Evolutionary conservation across 805 yeast species (phyloP).

Genomic region (Barnettozyma pratensis): DNA sequence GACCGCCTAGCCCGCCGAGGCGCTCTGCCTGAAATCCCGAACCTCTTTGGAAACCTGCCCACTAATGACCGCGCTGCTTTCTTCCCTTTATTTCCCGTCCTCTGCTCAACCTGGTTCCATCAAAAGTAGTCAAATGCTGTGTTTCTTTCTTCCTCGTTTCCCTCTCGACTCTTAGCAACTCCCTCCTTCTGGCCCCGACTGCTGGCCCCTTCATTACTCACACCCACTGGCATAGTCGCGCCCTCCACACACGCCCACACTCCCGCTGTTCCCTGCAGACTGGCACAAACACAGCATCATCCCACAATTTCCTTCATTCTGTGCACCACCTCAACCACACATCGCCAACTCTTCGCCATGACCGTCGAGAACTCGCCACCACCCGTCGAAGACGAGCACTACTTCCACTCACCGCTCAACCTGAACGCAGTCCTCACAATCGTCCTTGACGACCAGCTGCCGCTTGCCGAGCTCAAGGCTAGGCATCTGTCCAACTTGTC

Average conservation of each 20-base stretch:
- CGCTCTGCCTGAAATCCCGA: background rate
- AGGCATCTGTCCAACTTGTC: background rate
- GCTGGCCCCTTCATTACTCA: no score
- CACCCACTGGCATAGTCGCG: no score
- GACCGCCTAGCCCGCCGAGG: background rate
- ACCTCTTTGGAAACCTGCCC: background rate
- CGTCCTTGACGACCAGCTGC: background rate
- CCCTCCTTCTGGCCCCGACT: no score
- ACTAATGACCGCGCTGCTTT: background rate
- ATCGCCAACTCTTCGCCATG: background rate
- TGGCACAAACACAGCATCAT: background rate
- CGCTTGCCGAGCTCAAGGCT: slow-evolving; percentile 3
- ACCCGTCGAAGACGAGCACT: slow-evolving; percentile 1
- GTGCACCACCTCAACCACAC: background rate
- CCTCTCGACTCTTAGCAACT: background rate
- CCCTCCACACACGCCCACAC: background rate
- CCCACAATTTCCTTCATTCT: background rate
- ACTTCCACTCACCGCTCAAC: slow-evolving; percentile 21
- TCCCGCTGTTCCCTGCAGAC: background rate
- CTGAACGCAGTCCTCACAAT: slow-evolving; percentile 22
- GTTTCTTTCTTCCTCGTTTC: background rate
- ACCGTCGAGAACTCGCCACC: background rate
- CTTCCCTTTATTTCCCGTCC: no score
- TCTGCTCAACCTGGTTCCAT: no score
- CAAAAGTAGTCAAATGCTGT: no score